phyloP scores from a whole-genome alignment of 129 eudicot species.

The Escallonia rubra region DNA sequence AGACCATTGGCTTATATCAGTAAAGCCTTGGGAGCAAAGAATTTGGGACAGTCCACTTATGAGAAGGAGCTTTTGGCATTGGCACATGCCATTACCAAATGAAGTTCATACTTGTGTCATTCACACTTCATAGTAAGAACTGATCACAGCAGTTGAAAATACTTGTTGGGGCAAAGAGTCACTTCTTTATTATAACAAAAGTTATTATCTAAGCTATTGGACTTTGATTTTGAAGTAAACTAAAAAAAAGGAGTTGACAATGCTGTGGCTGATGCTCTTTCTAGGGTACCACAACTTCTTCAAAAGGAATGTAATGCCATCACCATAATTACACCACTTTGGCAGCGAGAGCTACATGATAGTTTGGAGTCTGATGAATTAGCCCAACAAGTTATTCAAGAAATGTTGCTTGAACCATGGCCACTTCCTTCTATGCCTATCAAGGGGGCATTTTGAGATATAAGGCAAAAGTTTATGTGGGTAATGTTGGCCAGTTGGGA shows the following conservation, averaged over 20 bases:
- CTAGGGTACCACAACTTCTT: rapidly evolving
- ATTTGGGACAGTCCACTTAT: too few relatives aligned
- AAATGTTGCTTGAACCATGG: background rate
- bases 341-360: background rate
- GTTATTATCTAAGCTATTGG: background rate
- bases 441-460: background rate
- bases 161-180: background rate
- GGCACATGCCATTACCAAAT: too few relatives aligned
- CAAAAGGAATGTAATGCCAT: background rate
- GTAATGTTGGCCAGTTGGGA: too few relatives aligned
- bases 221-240: background rate
- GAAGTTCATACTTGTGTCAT: too few relatives aligned
- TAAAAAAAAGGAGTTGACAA: background rate
- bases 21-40: too few relatives aligned
- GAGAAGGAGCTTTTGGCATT: too few relatives aligned
- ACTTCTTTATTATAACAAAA: background rate
- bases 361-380: background rate
- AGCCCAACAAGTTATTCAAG: too few relatives aligned
- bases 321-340: background rate
- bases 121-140: background rate
- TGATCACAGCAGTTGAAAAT: background rate
- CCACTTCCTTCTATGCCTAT: background rate
- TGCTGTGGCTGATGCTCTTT: background rate
- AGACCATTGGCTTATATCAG: too few relatives aligned
- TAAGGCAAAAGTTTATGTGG: background rate